A percentile compares a stretch with the other conserved stretches of the same genome.
phyloP scores from a whole-genome alignment of 163 green algal species.

The Coccomyxa subellipsoidea region DNA sequence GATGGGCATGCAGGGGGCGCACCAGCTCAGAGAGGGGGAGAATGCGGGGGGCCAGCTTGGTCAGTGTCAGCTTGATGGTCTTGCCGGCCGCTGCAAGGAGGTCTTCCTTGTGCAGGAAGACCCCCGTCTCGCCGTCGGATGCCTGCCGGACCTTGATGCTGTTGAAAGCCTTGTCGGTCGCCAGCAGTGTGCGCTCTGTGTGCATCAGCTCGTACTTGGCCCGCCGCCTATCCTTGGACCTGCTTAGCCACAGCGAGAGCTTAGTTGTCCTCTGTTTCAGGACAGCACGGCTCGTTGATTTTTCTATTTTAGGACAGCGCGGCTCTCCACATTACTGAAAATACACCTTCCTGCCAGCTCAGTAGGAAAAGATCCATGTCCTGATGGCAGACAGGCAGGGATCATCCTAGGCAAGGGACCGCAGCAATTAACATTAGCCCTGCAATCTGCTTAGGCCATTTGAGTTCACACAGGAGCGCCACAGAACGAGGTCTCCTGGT shows the following conservation, averaged over 20 bases:
- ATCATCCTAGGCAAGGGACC: no score
- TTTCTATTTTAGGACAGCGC: no score
- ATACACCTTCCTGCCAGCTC: no score
- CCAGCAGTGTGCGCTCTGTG: neutral
- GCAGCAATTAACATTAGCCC: no score
- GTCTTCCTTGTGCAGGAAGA: neutral
- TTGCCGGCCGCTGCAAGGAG: constrained; percentile 26
- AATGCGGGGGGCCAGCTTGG: constrained; percentile 1
- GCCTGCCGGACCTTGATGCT: neutral
- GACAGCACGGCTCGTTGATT: no score
- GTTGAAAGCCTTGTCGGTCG: neutral
- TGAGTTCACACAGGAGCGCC: no score
- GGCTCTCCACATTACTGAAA: no score
- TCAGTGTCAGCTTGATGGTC: constrained; percentile 31
- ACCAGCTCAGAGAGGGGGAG: constrained; percentile 16
- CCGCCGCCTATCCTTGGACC: neutral
- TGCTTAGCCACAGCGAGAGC: neutral
- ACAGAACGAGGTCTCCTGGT: no score
- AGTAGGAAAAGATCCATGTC: no score
- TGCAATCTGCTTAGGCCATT: no score
- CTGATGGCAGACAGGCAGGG: no score
- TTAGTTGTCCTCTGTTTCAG: no score
- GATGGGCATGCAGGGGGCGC: neutral
- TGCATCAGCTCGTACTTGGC: constrained; percentile 31
- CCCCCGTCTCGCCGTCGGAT: neutral